A percentile compares a stretch with the other conserved stretches of the same genome.
phyloP scores from a whole-genome alignment of 1,284 basidiomycete genomes.

The Tetrapyrgos nigripes region DNA sequence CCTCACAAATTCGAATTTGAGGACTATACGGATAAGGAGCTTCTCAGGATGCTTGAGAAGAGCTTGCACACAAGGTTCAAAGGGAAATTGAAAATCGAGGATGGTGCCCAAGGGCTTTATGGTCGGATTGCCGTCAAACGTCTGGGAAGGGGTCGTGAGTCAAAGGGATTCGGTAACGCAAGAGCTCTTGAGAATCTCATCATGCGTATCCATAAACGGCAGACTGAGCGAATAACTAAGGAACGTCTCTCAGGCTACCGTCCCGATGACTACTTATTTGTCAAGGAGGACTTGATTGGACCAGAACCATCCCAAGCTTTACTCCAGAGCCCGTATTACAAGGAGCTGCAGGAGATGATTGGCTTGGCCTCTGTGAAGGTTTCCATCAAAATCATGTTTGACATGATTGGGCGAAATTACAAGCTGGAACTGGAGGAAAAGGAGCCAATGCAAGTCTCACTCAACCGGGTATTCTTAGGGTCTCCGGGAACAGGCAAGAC shows the following conservation, averaged over 20 bases:
- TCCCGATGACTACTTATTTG: constrained; percentile 56
- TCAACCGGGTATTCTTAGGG: constrained; percentile 69
- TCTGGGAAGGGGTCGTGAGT: constrained; percentile 58
- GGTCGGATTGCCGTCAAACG: constrained; percentile 59
- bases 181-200: constrained; percentile 61
- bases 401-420: constrained; percentile 58
- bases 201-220: constrained; percentile 50
- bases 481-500: constrained; percentile 75
- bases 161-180: constrained; percentile 71
- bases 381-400: constrained; percentile 53
- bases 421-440: constrained; percentile 61
- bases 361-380: constrained; percentile 65
- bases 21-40: constrained; percentile 64
- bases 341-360: constrained; percentile 55
- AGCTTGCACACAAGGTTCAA: constrained; percentile 51
- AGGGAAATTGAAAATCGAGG: constrained; percentile 61
- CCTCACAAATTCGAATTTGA: constrained; percentile 64
- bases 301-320: constrained; percentile 62
- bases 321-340: constrained; percentile 53
- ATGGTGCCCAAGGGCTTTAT: constrained; percentile 60
- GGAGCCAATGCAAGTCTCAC: constrained; percentile 55
- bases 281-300: constrained; percentile 64
- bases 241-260: constrained; percentile 43
- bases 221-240: constrained; percentile 52
- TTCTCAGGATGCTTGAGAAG: constrained; percentile 58